Conservation (phyloP, 768 basidiomycete genomes). For the Mycena chlorophos region DNA sequence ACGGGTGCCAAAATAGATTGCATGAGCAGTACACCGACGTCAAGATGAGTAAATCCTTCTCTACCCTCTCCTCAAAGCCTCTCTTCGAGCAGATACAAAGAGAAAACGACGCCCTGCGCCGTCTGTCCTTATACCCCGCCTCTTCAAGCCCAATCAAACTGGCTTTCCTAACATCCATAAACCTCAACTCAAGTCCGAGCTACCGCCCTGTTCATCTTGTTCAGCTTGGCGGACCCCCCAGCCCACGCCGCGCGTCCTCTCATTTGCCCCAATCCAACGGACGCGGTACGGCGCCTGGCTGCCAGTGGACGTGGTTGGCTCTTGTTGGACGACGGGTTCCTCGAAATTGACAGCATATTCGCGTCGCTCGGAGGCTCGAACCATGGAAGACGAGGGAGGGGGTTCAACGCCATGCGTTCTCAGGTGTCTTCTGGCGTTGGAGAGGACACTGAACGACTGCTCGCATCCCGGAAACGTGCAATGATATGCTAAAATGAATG, state of each 20-base stretch:
- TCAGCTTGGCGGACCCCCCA: neutral
- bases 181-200: neutral
- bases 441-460: slow-evolving; percentile 62
- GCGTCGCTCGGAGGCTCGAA: neutral
- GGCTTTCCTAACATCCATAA: neutral
- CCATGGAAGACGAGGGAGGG: slow-evolving; percentile 3
- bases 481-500: neutral
- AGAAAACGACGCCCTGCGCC: no score
- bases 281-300: slow-evolving; percentile 8
- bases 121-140: no score
- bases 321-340: neutral
- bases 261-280: slow-evolving; percentile 7
- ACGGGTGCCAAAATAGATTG: no score
- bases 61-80: no score
- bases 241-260: neutral
- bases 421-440: neutral
- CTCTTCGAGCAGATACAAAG: no score
- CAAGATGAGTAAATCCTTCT: no score
- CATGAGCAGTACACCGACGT: no score
- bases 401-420: slow-evolving; percentile 39
- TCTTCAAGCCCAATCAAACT: neutral
- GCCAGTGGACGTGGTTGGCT: neutral
- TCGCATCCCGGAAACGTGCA: slow-evolving; percentile 54
- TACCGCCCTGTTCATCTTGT: neutral
- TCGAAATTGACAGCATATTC: neutral